Percentiles rank a stretch among this genome's conserved stretches.
phyloP scores from a whole-genome alignment of 2,329 filamentous ascomycete genomes.

The Colletotrichum caudatum region DNA sequence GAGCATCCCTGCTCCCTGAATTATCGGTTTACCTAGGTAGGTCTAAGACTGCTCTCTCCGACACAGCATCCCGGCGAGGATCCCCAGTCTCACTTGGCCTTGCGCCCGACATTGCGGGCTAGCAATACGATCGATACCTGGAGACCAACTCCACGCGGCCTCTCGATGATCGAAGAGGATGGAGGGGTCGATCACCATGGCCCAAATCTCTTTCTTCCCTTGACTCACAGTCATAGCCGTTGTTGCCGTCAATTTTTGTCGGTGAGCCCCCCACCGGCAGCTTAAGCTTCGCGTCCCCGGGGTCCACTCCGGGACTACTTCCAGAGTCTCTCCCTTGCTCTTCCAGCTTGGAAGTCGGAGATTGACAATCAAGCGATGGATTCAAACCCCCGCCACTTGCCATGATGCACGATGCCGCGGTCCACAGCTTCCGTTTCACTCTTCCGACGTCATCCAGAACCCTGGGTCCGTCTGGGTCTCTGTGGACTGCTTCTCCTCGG shows the following conservation, averaged over 20 bases:
- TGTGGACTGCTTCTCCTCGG: not conserved
- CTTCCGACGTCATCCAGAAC: conserved; percentile 40
- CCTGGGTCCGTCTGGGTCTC: conserved; percentile 26
- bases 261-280: conserved; percentile 34
- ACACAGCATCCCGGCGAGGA: conserved; percentile 42
- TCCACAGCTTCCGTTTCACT: conserved; percentile 40
- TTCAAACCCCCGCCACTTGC: conserved; percentile 30
- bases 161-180: conserved; percentile 25
- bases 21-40: not conserved
- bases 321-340: conserved; percentile 30
- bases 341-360: conserved; percentile 38
- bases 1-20: conserved; percentile 39
- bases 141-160: conserved; percentile 12
- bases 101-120: conserved; percentile 10
- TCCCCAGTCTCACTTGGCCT: conserved; percentile 38
- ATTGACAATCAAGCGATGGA: conserved; percentile 41
- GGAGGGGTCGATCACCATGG: conserved; percentile 16
- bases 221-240: conserved; percentile 23
- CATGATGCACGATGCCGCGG: conserved; percentile 37
- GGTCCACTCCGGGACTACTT: conserved; percentile 36
- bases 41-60: conserved; percentile 35
- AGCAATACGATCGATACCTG: conserved; percentile 16
- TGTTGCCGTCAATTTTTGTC: conserved; percentile 26
- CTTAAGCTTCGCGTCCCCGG: conserved; percentile 39
- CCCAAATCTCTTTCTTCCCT: conserved; percentile 17